Evolutionary conservation across 2,329 filamentous ascomycete genomes (phyloP), one percentile per base, ranked within the genome.

Genomic region (Uncinocarpus reesii): DNA sequence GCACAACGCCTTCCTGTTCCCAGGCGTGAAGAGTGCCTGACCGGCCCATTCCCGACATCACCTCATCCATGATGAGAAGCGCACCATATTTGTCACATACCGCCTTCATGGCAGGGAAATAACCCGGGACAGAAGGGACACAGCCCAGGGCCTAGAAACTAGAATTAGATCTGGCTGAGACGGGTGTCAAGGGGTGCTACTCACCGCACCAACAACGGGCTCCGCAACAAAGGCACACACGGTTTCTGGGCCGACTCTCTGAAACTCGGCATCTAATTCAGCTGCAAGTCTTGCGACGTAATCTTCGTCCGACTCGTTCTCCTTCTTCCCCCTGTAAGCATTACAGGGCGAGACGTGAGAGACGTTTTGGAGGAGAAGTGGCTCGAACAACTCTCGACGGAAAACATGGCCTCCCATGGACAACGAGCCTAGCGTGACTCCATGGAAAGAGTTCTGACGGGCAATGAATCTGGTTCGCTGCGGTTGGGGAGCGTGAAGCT

Each of bases 41-140:
- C 5, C 78, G 71, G 5, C 78, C 78, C 67, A 77, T 75, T 1
- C 78, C 78, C 53, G 71, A 75, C 82, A 88, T 86, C 37, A 87
- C 74, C 60, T 90, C 86, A 57, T 92, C 86, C 0, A 90, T 66
- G 38, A 90, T 81, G n/a, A 92, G 70, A 0, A 92, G 73, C 0
- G 81, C 79, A 0, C 82, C 84, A 58, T 90, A 72, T 52, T 77
- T 78, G 45, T 82, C 74, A 60, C 86, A 92, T 1, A 92, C 69
- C 1, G 69, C 67, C 57, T 76, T 76, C 64, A 90, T 78, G 0
- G 81, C 83, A 43, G 71, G 66, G 42, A 89, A 78, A 55, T 92
- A 92, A 0, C 83, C 84, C 0, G 71, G 67, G 0, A 81, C 72
- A 0, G 81, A 70, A 0, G 80, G 74, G 0, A 86, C 79, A 56